Base-by-base conservation (phyloP, 495 filamentous ascomycete genomes). In the Neurospora sp. region DNA sequence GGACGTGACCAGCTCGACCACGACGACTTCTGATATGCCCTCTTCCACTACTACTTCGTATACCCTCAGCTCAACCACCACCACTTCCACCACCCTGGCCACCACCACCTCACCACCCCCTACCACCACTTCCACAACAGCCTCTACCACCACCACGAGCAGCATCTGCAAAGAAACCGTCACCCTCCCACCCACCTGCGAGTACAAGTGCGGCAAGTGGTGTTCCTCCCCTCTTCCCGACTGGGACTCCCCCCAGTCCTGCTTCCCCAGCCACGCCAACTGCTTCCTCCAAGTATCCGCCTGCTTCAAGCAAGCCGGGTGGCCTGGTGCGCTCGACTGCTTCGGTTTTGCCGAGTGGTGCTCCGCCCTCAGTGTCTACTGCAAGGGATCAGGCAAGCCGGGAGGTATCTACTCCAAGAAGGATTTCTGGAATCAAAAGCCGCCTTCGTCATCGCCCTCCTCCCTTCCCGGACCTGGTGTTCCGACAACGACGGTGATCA, bases 171-270 rank as follows among this genome's bases (percentile, higher is more conserved):
- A 79, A 6, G 77, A 78, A 40, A 84, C 84, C 53, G 77, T 78
- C 37, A 81, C 82, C 22, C 77, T 81, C 48, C 81, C 82, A 2
- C 73, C 84, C 37, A 80, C 79, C 31, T 87, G 85, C 76, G 85
- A 87, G 69, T 86, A 85, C 77, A 79, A 81, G 71, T 83, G 84
- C 75, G 85, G 85, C 68, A 82, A 80, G 39, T 87, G 85, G 85
- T 87, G 85, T 78, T 83, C 83, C 12, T 76, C 77, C n/a, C 82
- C 84, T 6, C 70, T 87, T 12, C 85, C 85, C 40, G 72, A 79
- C 74, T 87, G 81, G 80, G 72, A 74, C n/a, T 83, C 84, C 73
- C 42, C 75, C 31, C 42, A 76, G 5, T 69, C 73, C 40, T 87
- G 85, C 78, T 77, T 79, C 66, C 59, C 42, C 2, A 79, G 82